Evolutionary conservation across 2,329 filamentous ascomycete species (phyloP), one percentile per base, ranked within the genome.

Genomic region (Thielaviopsis populi): DNA sequence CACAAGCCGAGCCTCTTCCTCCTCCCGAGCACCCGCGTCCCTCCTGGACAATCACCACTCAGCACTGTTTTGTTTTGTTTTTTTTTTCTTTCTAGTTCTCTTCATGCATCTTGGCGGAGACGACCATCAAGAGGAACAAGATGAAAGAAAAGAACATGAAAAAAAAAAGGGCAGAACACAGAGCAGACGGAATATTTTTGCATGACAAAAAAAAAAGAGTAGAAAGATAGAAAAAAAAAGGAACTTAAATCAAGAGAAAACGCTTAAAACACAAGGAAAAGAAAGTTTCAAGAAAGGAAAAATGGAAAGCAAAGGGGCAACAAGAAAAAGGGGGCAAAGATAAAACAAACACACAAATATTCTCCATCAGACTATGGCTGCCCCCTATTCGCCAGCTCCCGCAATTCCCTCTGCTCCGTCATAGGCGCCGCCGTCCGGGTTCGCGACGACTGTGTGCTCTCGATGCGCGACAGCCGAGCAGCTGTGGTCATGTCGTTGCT

Each of bases 401-500:
- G 27, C 41, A 30, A n/a, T 15, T 59, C 59, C 3, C 30, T 41
- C 19, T 30, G 46, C 1, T 58, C 59, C 3, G 61, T 15, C 40
- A 37, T 37, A 13, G 33, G 42, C n/a, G 30, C 48, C 19, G 27
- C 27, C 24, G n/a, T 50, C 5, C 53, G 53, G 15, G 37, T 2
- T 1, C 53, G 53, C 24, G 66, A 66, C 27, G 80, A 85, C 63
- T 83, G 81, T 60, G 79, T 83, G 27, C 88, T 91, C 76, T 96
- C 94, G 68, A 96, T 83, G 67, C 91, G 82, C 59, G 86, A 86
- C 68, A 99, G 76, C 72, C 92, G 85, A 43, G 90, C 90, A 15
- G 91, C 91, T 33, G 88, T 91, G 0, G 92, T 96, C 71, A 96
- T 96, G 70, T 97, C 94, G 70, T 85, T 88, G 73, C 86, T 94